A percentile compares a stretch with the other conserved stretches of the same genome.
Conservation (phyloP, 768 basidiomycete species). For the Lactarius deliciosus region DNA sequence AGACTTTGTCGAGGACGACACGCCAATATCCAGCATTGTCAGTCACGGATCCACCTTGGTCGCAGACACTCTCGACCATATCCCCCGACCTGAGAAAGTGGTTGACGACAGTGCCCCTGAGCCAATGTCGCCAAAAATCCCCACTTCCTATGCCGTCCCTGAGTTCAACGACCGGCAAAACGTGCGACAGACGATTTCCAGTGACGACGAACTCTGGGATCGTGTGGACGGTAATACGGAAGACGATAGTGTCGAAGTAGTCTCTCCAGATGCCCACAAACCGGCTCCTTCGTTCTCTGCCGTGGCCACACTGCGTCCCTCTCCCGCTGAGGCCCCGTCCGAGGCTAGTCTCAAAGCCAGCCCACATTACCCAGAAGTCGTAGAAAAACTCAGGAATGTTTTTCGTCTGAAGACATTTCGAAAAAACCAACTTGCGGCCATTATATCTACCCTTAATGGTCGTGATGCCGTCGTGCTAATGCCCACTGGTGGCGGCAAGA, state of each 20-base stretch:
- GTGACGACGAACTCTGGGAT: conserved; percentile 52
- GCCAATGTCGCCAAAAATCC: background rate
- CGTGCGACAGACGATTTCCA: conserved; percentile 21
- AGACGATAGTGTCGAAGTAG: conserved; percentile 30
- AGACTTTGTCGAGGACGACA: conserved; percentile 1
- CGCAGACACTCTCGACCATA: conserved; percentile 7
- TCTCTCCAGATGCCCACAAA: conserved; percentile 20
- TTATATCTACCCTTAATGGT: conserved; percentile 74
- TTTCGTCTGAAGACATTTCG: conserved; percentile 75
- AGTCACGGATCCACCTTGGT: conserved; percentile 21
- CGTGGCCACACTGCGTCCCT: conserved; percentile 11
- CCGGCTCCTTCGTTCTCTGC: conserved; percentile 11
- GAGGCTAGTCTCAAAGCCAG: conserved; percentile 23
- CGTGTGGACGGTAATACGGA: conserved; percentile 39
- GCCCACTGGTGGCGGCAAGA: conserved; percentile 95
- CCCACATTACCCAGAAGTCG: conserved; percentile 51
- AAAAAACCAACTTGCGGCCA: conserved; percentile 81
- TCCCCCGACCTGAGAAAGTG: background rate
- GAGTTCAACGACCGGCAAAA: background rate
- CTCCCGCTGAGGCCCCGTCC: conserved; percentile 9
- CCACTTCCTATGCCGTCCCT: conserved; percentile 8
- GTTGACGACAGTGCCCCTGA: background rate
- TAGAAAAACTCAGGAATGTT: conserved; percentile 48
- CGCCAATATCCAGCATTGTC: conserved; percentile 3
- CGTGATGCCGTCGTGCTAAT: conserved; percentile 92